phyloP scores from a whole-genome alignment of 305 asterid species.

The Solanum aculeatissimum region DNA sequence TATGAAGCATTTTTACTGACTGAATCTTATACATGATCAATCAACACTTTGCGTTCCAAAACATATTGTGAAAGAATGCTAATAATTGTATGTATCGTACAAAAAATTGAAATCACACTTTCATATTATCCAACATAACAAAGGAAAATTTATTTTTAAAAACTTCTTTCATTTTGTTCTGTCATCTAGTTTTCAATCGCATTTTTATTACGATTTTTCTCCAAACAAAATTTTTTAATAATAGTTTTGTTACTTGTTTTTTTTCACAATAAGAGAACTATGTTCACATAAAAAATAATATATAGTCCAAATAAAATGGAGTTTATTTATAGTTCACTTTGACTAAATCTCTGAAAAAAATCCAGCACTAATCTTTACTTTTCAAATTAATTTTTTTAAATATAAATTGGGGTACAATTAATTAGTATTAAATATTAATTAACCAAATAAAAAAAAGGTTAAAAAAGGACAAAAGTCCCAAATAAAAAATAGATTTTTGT shows the following conservation, averaged over 20 bases:
- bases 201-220: too few species aligned
- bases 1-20: too few species aligned
- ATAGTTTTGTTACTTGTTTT: background rate
- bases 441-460: background rate
- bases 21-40: fast-evolving
- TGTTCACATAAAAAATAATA: background rate
- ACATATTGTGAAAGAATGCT: too few species aligned
- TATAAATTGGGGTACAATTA: background rate
- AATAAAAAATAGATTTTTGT: conserved; percentile 13
- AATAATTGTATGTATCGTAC: too few species aligned
- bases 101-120: fast-evolving
- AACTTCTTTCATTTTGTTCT: too few species aligned
- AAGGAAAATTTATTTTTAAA: too few species aligned
- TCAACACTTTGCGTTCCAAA: too few species aligned
- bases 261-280: background rate
- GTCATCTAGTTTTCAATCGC: too few species aligned
- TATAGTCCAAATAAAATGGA: background rate
- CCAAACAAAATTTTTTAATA: background rate
- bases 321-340: background rate
- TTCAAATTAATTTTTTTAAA: background rate
- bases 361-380: background rate
- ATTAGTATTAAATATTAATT: background rate
- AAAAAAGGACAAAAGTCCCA: conserved; percentile 29
- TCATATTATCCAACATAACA: too few species aligned
- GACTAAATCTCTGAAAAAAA: background rate